Percentiles rank a stretch among this genome's conserved stretches.
These are phyloP conservation scores for Dillenia suffruticosa DNA, from an alignment of 164 flowering plant genomes.

Conservation along the genomic window DNA sequence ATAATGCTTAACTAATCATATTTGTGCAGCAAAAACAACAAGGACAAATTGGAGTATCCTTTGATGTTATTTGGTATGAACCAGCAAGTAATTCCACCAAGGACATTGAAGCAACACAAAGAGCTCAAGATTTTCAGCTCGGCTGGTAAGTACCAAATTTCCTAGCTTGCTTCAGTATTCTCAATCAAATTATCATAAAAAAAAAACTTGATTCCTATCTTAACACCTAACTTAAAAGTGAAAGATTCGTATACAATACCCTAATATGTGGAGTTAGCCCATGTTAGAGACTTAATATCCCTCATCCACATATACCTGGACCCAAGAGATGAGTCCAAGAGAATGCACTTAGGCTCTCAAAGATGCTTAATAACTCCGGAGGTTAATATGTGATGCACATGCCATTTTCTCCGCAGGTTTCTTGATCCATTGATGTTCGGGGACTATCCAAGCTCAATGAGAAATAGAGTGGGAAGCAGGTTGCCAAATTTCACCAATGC, in stretches of 20 bases:
- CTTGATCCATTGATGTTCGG: conserved; percentile 78
- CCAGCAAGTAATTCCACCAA: conserved; percentile 56
- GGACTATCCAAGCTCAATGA: conserved; percentile 87
- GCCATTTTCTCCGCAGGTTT: conserved; percentile 46
- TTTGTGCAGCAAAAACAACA: conserved; percentile 49
- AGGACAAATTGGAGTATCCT: conserved; percentile 63
- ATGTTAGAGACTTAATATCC: too few species aligned
- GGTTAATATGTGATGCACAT: too few species aligned
- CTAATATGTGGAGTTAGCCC: too few species aligned
- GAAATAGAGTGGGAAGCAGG: conserved; percentile 57
- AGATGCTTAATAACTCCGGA: too few species aligned
- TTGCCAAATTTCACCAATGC: conserved; percentile 60
- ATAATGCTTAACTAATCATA: neutral
- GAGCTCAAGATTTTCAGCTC: conserved; percentile 86
- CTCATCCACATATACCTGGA: too few species aligned
- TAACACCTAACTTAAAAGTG: too few species aligned
- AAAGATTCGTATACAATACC: too few species aligned
- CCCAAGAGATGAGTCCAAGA: too few species aligned
- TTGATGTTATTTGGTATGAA: conserved; percentile 84
- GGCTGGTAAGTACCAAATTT: conserved; percentile 59
- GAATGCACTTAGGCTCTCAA: too few species aligned
- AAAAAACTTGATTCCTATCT: too few species aligned
- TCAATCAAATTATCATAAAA: too few species aligned
- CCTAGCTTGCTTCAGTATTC: neutral
- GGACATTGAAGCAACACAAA: conserved; percentile 74